Conservation (phyloP, 768 basidiomycete species). For the Mycena belliarum region DNA sequence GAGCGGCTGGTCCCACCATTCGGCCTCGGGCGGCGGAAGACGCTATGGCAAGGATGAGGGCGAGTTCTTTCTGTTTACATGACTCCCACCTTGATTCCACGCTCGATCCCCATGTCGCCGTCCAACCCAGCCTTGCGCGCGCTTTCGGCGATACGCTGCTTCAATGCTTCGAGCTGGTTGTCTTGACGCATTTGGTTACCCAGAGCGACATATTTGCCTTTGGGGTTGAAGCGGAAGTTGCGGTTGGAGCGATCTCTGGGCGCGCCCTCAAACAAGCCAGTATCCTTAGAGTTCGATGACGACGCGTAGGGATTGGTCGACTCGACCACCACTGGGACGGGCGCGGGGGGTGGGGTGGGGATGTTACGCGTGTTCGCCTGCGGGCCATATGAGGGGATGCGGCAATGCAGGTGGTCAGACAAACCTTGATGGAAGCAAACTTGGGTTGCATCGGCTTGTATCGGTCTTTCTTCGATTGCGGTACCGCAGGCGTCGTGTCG, state of each 20-base stretch:
- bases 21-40: conserved; percentile 82
- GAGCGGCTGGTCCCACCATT: conserved; percentile 97
- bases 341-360: conserved; percentile 58
- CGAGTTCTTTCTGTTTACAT: not conserved
- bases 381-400: not conserved
- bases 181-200: conserved; percentile 75
- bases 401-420: conserved; percentile 14
- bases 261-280: conserved; percentile 64
- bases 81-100: conserved; percentile 75
- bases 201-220: conserved; percentile 86
- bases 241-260: conserved; percentile 72
- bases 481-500: conserved; percentile 58
- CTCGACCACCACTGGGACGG: conserved; percentile 38
- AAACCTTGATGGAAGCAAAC: conserved; percentile 90
- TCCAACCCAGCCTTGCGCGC: conserved; percentile 93
- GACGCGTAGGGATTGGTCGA: conserved; percentile 79
- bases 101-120: conserved; percentile 89
- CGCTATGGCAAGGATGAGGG: conserved; percentile 45
- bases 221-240: conserved; percentile 83
- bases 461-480: conserved; percentile 82
- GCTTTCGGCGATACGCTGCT: conserved; percentile 90
- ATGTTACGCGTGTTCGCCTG: conserved; percentile 79
- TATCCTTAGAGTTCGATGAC: conserved; percentile 50
- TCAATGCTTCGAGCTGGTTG: conserved; percentile 83
- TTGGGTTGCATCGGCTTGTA: conserved; percentile 99